A percentile compares a stretch with the other conserved stretches of the same genome.
These are phyloP conservation scores for Triticum urartu DNA, from an alignment of 176 grass and related monocot species.

Conservation along the genomic window DNA sequence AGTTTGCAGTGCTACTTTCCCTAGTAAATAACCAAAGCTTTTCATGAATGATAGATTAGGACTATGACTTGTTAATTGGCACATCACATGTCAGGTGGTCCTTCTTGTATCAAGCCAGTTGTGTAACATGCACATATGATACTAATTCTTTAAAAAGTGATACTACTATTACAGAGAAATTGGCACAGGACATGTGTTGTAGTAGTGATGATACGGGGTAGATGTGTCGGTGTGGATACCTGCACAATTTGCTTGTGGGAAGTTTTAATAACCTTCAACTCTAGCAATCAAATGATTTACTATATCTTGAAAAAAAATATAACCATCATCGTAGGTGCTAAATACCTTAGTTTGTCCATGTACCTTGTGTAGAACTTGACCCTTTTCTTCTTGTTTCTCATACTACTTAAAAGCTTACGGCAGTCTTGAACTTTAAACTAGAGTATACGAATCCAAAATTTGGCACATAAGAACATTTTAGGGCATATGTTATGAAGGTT, in stretches of 20 bases:
- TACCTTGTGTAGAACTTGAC: neutral
- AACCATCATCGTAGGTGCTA: neutral
- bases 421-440: slow-evolving; percentile 2
- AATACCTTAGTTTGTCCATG: neutral
- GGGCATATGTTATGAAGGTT: neutral
- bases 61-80: neutral
- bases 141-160: neutral
- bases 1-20: neutral
- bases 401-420: neutral
- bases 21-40: slow-evolving; percentile 8
- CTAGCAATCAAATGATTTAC: slow-evolving; percentile 18
- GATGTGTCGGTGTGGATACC: neutral
- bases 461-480: slow-evolving; percentile 8
- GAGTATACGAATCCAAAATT: neutral
- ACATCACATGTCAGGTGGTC: neutral
- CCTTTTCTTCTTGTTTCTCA: neutral
- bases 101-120: slow-evolving; percentile 1
- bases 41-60: slow-evolving; percentile 1
- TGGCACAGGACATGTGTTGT: neutral
- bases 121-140: neutral
- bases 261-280: slow-evolving; percentile 1
- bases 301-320: slow-evolving; percentile 17
- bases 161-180: neutral
- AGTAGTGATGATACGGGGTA: neutral
- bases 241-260: slow-evolving; percentile 14